Base-by-base conservation (phyloP, 768 basidiomycete species). In the Lanmaoa rubissima region DNA sequence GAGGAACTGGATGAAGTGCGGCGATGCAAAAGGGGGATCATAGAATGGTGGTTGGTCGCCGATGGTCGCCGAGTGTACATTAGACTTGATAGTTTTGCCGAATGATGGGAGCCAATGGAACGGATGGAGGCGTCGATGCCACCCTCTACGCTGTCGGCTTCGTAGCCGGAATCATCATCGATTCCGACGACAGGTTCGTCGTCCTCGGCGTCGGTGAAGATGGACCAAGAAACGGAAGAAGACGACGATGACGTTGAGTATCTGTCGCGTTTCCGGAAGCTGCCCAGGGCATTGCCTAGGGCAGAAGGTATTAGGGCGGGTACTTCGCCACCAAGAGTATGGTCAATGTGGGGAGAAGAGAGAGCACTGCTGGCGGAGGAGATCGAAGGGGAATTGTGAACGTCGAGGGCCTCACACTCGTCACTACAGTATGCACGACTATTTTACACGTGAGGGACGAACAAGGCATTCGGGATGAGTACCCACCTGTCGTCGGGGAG, bases 391-490 rank as follows among this genome's bases (percentile, higher is more conserved):
- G 87, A 88, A 5, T 82, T 81, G 53, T 63, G 67, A 53, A 80
- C 72, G 71, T 90, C 88, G 47, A 75, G 70, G 56, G 69, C 76
- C 65, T 86, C 81, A 67, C 88, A 90, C 60, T 82, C 79, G 62
- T 85, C 83, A 66, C 83, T 85, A 73, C 88, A 90, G 70, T 89
- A 90, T 0, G 83, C 81, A 56, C 78, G 81, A 54, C 87, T 88
- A 57, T 81, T 58, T 51, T 64, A 43, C 50, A 53, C 35, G 56
- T 63, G 61, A 55, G 67, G 55, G 41, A 53, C 52, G 50, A 61
- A 42, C 49, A 58, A 53, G 40, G 35, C 13, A 56, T 34, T 31
- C 51, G 49, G 60, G 61, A 61, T 51, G 61, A 47, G 55, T 53
- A 73, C 79, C 60, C 77, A 88, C 86, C 80, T 81, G 70, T 85